These are phyloP conservation scores for Pichia sp. DNA, from an alignment of 1,139 yeast genomes.

Conservation along the genomic window DNA sequence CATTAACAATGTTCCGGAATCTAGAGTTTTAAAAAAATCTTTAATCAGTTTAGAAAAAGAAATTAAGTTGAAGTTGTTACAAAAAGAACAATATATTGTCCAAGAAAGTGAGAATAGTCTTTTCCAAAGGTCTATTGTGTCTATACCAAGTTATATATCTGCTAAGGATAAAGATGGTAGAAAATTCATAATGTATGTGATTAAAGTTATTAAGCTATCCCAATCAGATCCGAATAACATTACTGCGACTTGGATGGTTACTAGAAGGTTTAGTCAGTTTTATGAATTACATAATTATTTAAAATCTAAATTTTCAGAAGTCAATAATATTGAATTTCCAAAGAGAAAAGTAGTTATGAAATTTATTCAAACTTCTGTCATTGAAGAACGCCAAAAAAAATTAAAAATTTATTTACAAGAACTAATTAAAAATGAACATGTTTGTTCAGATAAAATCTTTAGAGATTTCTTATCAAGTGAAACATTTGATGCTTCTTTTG, in stretches of 20 bases:
- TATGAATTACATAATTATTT: slow-evolving; percentile 64
- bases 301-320: slow-evolving; percentile 45
- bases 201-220: slow-evolving; percentile 62
- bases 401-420: slow-evolving; percentile 58
- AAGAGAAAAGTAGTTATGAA: slow-evolving; percentile 60
- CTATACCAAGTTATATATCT: slow-evolving; percentile 61
- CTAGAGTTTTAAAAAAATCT: slow-evolving; percentile 63
- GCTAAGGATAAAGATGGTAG: slow-evolving; percentile 43
- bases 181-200: slow-evolving; percentile 63
- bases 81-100: slow-evolving; percentile 73
- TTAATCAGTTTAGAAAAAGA: slow-evolving; percentile 62
- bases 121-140: slow-evolving; percentile 60
- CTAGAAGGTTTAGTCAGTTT: slow-evolving; percentile 83
- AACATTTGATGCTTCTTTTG: slow-evolving; percentile 43
- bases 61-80: slow-evolving; percentile 61
- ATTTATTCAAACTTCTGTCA: slow-evolving; percentile 52
- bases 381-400: slow-evolving; percentile 58
- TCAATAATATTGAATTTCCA: slow-evolving; percentile 52
- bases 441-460: slow-evolving; percentile 68
- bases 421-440: slow-evolving; percentile 54
- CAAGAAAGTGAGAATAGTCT: slow-evolving; percentile 80
- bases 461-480: slow-evolving; percentile 75
- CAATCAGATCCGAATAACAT: slow-evolving; percentile 39
- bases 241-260: slow-evolving; percentile 83
- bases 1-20: slow-evolving; percentile 66